Conservation (phyloP, 495 filamentous ascomycete genomes). For the Podospora tetraspora region DNA sequence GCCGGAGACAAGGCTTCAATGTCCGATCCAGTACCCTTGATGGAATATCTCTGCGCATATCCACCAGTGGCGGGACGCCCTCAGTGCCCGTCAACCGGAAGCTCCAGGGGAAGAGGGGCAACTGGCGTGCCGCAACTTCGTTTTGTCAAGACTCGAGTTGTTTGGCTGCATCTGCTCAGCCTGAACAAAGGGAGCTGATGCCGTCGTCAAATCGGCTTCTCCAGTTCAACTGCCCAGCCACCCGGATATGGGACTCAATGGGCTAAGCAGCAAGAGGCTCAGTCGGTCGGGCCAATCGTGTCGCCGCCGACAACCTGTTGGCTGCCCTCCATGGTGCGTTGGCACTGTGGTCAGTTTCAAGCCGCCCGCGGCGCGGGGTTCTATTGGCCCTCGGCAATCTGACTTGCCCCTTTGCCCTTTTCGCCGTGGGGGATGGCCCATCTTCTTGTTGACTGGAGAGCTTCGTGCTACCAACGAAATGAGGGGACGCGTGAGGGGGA, state of each 20-base stretch:
- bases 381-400: constrained; percentile 22
- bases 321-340: constrained; percentile 32
- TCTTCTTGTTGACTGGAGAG: constrained; percentile 4
- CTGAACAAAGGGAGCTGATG: background rate
- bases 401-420: background rate
- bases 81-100: background rate
- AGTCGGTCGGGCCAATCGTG: constrained; percentile 5
- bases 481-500: constrained; percentile 15
- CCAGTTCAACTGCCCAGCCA: constrained; percentile 11
- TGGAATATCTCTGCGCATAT: background rate
- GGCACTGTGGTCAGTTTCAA: constrained; percentile 28
- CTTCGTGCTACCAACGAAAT: background rate
- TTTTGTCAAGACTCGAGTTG: background rate
- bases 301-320: background rate
- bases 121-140: background rate
- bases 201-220: constrained; percentile 6
- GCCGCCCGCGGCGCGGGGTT: background rate
- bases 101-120: background rate
- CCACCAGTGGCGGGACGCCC: background rate
- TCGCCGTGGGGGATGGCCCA: constrained; percentile 1
- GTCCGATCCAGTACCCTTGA: too few relatives aligned
- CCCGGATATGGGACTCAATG: background rate
- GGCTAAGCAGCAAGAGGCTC: background rate
- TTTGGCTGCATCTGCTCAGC: background rate
- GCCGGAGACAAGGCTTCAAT: background rate